phyloP scores from a whole-genome alignment of 176 grass and related monocot species.

The barley (Hordeum vulgare) region MorexV3_pseudomolecules_assembly NC_058521.1:508628984-508629483 shows the following conservation, averaged over 20 bases:
- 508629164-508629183: slow-evolving; percentile 92
- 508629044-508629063: slow-evolving; percentile 26
- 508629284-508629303: slow-evolving; percentile 81
- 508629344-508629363: slow-evolving; percentile 7
- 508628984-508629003: slow-evolving; percentile 94
- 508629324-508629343: background rate
- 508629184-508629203: slow-evolving; percentile 86
- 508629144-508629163: slow-evolving; percentile 69
- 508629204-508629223: slow-evolving; percentile 79
- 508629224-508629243: slow-evolving; percentile 46
- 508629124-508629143: slow-evolving; percentile 24
- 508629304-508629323: slow-evolving; percentile 64
- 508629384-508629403: background rate
- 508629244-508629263: slow-evolving; percentile 81
- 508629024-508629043: slow-evolving; percentile 42
- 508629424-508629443: slow-evolving; percentile 68
- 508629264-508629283: slow-evolving; percentile 76
- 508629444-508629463: slow-evolving; percentile 71
- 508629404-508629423: slow-evolving; percentile 20
- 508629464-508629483: slow-evolving; percentile 67
- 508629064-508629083: slow-evolving; percentile 24
- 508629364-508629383: background rate
- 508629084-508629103: slow-evolving; percentile 13
- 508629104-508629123: slow-evolving; percentile 14
- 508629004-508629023: slow-evolving; percentile 86